Evolutionary conservation across 257 asterid species (phyloP), one percentile per base, ranked within the genome.

Genomic region (Plantago major): DNA sequence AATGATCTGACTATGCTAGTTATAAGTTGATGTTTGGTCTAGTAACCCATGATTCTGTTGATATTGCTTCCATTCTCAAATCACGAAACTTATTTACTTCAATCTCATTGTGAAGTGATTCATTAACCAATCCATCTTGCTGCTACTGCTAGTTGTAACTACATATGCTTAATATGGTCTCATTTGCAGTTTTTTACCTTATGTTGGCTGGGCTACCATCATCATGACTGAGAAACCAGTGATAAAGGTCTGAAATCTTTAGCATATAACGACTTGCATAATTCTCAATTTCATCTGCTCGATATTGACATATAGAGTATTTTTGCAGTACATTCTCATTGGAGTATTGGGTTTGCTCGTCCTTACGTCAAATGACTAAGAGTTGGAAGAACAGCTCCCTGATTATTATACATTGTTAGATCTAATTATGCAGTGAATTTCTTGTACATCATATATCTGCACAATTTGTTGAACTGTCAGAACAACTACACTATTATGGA

Each of bases 131-230:
- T 30, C 37, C 37, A 30, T 30, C 37, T 30, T n/a, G n/a, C n/a
- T 30, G 37, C 37, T 30, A 30, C 37, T 30, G 37, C 5, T 30
- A 30, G 5, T 30, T 52, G 58, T 18, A 52, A 52, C 58, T 22
- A 51, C 19, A 11, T 16, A 52, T 10, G 37, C 33, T 17, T 0
- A 52, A 10, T 52, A 15, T 38, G 11, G 12, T 26, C 19, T 52
- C 12, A 17, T 26, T 63, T 71, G 64, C 95, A 85, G 96, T 55
- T 78, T 78, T 76, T 66, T 85, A 57, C 95, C 90, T 45, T 79
- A 83, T 53, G 76, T 75, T 52, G 96, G 96, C n/a, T 88, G 80
- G 77, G 78, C 76, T 57, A 88, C 96, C 65, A 83, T 88, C 51
- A 69, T 88, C 43, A 77, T 88, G 86, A 83, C 85, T 19, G 96